Evolutionary conservation across 2,329 filamentous ascomycete genomes (phyloP), one percentile per base, ranked within the genome.

Genomic region (Arachnomyces sp.): DNA sequence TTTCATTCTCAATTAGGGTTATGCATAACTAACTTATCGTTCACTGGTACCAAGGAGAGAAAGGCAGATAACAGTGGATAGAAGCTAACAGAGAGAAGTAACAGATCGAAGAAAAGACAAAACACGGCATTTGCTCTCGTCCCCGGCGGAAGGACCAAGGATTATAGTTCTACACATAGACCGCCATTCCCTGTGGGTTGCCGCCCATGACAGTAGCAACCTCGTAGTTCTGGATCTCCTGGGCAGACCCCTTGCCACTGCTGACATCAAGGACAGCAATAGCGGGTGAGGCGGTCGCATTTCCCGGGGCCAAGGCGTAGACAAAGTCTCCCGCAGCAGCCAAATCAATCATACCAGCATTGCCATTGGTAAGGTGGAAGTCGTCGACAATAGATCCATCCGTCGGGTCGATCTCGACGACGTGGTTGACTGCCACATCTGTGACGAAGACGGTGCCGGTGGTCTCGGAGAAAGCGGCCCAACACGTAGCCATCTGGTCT

Each of bases 401-500:
- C 0, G 51, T 41, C 0, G 68, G 34, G 31, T 70, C 71, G 62
- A 81, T 71, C 58, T 81, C 76, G 0, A 81, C 67, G 0, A 82
- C 49, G 3, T 68, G 64, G 50, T 77, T 72, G 2, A 60, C 49
- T 0, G 42, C 69, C 0, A 72, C 73, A 46, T 82, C 78, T 0
- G 76, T 73, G 3, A 82, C 73, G 43, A 77, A 82, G 0, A 71
- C 73, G 0, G 67, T 74, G 6, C 63, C 57, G 0, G 72, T 75
- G 0, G 58, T 54, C 0, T 58, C 42, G 0, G 72, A 74, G 31
- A 78, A 60, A 1, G 74, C 63, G 0, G 62, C 66, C 77, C 77
- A 81, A 55, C 77, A 81, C 0, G 73, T 77, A 1, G 74, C 73
- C 5, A 44, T 55, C 50, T 82, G 77, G 29, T 64, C 71, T 0